Conservation (phyloP, 768 basidiomycete genomes). For the Calocera viscosa region DNA sequence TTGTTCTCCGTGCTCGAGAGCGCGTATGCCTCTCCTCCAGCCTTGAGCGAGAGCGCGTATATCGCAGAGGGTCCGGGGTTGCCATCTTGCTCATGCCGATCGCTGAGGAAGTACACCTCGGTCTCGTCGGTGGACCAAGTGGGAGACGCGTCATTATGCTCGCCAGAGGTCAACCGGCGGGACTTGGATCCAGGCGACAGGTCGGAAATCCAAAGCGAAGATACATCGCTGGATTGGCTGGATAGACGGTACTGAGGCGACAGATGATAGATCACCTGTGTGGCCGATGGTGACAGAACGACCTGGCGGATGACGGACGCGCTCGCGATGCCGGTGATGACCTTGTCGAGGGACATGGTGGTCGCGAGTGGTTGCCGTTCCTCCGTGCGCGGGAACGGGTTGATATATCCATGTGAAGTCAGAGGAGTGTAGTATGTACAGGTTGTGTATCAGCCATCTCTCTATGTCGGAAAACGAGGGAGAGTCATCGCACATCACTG, state of each 20-base stretch:
- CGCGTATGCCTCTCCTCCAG: not conserved
- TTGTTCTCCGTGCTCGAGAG: not conserved
- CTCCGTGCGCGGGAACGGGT: not conserved
- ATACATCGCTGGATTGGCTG: not conserved
- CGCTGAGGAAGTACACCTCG: not conserved
- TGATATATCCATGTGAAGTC: too few relatives aligned
- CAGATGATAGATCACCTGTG: not conserved
- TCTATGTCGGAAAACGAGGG: too few relatives aligned
- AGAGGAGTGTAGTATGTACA: too few relatives aligned
- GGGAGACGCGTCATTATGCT: not conserved
- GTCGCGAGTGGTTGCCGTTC: not conserved
- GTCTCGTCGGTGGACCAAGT: not conserved
- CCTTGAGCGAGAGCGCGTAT: not conserved
- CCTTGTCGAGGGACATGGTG: not conserved
- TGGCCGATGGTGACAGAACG: not conserved
- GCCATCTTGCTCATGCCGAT: not conserved
- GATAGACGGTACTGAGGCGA: not conserved
- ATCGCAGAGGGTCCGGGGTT: not conserved
- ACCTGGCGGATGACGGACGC: not conserved
- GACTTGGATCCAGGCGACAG: not conserved
- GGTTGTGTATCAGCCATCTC: too few relatives aligned
- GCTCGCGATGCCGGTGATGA: not conserved
- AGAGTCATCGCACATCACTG: too few relatives aligned
- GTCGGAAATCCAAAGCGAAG: not conserved
- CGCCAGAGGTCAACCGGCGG: not conserved